phyloP scores from a whole-genome alignment of 192 early-diverging fungal genomes.

The Coemansia sp. region DNA sequence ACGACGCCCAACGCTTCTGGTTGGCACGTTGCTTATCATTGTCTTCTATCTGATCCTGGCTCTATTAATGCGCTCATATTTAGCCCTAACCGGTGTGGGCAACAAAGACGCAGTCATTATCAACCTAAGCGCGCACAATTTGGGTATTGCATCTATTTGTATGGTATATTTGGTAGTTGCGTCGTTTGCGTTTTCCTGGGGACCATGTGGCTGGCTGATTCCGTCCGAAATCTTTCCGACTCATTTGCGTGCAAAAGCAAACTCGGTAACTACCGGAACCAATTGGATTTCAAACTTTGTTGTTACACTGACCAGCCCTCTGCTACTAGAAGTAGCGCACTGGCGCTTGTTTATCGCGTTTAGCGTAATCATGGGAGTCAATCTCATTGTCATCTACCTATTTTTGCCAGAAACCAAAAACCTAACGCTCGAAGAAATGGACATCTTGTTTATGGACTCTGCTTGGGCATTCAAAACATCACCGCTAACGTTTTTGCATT shows the following conservation, averaged over 20 bases:
- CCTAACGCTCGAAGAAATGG: conserved; percentile 83
- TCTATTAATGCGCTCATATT: conserved; percentile 29
- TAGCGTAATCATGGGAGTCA: conserved; percentile 60
- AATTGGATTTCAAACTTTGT: conserved; percentile 91
- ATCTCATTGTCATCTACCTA: conserved; percentile 61
- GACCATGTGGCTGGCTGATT: conserved; percentile 90
- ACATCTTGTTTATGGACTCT: conserved; percentile 37
- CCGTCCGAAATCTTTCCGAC: conserved; percentile 92
- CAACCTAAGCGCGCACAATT: conserved; percentile 8
- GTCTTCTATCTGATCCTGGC: conserved; percentile 39
- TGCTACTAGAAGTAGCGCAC: conserved; percentile 63
- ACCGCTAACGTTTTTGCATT: background rate
- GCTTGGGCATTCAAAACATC: conserved; percentile 1
- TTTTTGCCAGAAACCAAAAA: conserved; percentile 85
- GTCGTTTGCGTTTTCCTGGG: conserved; percentile 88
- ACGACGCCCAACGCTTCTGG: conserved; percentile 72
- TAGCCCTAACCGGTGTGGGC: conserved; percentile 22
- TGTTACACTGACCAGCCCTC: conserved; percentile 72
- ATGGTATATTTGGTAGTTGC: conserved; percentile 79
- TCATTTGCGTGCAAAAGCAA: conserved; percentile 82
- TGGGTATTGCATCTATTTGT: conserved; percentile 56
- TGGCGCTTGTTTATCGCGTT: conserved; percentile 72
- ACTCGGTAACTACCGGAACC: conserved; percentile 76
- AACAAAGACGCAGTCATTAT: conserved; percentile 30
- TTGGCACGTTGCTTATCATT: conserved; percentile 59